Evolutionary conservation across 176 grass and related monocot species (phyloP).

Genomic region (Rhipidocladum racemiflorum): DNA sequence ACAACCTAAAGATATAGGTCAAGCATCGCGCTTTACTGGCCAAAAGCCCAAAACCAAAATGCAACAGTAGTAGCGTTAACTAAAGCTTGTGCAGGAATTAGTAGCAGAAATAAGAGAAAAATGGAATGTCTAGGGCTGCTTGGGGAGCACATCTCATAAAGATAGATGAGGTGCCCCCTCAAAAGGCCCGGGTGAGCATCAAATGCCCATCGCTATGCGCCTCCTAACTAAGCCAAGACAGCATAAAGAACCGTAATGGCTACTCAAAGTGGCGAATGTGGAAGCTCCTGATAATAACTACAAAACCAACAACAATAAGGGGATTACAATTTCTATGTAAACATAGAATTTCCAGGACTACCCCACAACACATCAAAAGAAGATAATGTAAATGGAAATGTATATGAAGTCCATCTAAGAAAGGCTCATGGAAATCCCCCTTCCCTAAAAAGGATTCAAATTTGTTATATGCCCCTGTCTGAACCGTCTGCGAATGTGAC

Average conservation of each 20-base stretch:
- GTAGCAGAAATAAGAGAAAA: background rate
- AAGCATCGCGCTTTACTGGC: background rate
- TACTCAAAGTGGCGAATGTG: conserved; percentile 50
- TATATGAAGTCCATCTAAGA: background rate
- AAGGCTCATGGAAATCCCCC: background rate
- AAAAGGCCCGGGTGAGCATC: conserved; percentile 26
- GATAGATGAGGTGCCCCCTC: conserved; percentile 9
- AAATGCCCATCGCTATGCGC: conserved; percentile 30
- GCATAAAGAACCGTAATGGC: conserved; percentile 32
- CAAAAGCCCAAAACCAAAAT: background rate
- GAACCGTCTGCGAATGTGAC: conserved; percentile 24
- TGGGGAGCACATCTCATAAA: conserved; percentile 14
- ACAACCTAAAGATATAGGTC: background rate
- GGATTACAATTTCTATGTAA: background rate
- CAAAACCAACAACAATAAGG: background rate
- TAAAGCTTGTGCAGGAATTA: background rate
- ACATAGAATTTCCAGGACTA: background rate
- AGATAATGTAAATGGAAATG: background rate
- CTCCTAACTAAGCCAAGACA: conserved; percentile 64
- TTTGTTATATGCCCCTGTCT: conserved; percentile 51
- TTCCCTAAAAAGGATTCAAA: background rate
- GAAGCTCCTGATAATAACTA: background rate
- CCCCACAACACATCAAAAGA: background rate
- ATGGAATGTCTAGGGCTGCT: conserved; percentile 25
- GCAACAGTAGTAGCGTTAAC: background rate